Conservation (phyloP, 2,329 filamentous ascomycete genomes). For the Arthrinium phaeospermum region DNA sequence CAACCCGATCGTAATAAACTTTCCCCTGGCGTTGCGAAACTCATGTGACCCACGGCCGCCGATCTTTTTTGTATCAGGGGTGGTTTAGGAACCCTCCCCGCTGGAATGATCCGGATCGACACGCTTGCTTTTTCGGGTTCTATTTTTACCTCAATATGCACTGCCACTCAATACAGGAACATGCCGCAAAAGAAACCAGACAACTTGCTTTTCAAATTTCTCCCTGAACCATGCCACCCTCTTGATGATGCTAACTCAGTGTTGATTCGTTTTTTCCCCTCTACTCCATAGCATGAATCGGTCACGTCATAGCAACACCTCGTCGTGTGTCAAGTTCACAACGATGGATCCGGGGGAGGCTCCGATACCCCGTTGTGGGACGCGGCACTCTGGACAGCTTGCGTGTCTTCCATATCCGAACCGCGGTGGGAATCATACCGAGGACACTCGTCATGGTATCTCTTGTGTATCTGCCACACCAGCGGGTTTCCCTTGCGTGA, state of each 20-base stretch:
- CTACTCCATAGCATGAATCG: neutral
- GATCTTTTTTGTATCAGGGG: neutral
- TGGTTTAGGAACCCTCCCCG: neutral
- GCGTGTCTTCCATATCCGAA: neutral
- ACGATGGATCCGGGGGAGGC: neutral
- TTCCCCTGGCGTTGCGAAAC: neutral
- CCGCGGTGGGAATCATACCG: too few relatives aligned
- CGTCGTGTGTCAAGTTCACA: neutral
- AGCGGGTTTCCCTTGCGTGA: too few relatives aligned
- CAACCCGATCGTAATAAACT: neutral
- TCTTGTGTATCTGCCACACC: too few relatives aligned
- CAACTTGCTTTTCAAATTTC: neutral
- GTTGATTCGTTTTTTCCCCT: too few relatives aligned
- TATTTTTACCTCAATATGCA: neutral
- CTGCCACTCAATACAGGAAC: neutral
- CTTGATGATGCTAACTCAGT: neutral
- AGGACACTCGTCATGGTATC: too few relatives aligned
- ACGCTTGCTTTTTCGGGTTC: neutral
- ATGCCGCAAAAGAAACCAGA: neutral
- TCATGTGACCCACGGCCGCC: neutral
- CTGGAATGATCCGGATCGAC: neutral
- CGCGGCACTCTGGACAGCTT: neutral
- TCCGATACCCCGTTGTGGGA: neutral
- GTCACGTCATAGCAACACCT: neutral
- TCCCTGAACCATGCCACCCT: neutral